phyloP scores from a whole-genome alignment of 2,329 filamentous ascomycete genomes.

The Aphanocladium album region DNA sequence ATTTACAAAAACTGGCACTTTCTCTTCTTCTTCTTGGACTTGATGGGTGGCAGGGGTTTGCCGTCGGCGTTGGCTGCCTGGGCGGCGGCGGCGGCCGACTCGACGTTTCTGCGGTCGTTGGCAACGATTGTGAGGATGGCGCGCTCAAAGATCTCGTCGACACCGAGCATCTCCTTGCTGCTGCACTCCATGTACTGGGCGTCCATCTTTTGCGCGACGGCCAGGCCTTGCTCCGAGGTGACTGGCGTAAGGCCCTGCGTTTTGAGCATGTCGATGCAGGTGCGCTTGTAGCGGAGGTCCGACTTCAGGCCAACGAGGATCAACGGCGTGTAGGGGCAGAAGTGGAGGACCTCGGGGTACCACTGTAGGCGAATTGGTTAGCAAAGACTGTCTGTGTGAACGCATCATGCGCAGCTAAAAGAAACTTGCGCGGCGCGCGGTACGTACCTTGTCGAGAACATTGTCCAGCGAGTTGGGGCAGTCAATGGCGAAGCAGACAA shows the following conservation, averaged over 20 bases:
- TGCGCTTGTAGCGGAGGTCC: constrained; percentile 89
- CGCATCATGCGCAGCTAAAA: too few relatives aligned
- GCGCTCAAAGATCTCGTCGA: constrained; percentile 92
- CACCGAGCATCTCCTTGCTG: constrained; percentile 93
- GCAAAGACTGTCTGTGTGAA: too few relatives aligned
- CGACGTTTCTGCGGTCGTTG: constrained; percentile 64
- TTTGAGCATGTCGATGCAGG: constrained; percentile 97
- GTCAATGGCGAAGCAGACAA: constrained; percentile 98
- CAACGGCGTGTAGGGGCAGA: constrained; percentile 94
- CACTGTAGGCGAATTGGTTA: constrained; percentile 53
- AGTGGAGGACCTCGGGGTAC: constrained; percentile 98
- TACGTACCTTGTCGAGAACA: constrained; percentile 88
- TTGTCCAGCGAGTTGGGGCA: constrained; percentile 98
- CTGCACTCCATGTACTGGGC: constrained; percentile 98
- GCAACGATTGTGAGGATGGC: constrained; percentile 87
- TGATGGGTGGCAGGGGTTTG: constrained; percentile 29
- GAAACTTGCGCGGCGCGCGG: too few relatives aligned
- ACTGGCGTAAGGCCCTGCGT: constrained; percentile 95
- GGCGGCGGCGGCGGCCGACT: constrained; percentile 39
- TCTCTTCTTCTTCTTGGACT: constrained; percentile 74
- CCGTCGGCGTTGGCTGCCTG: constrained; percentile 33
- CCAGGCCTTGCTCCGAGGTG: constrained; percentile 80
- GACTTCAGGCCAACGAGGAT: constrained; percentile 96
- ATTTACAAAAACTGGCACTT: constrained; percentile 72
- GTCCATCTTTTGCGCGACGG: constrained; percentile 88